phyloP scores from a whole-genome alignment of 2,329 filamentous ascomycete species.

The Aspergillus sclerotialis region DNA sequence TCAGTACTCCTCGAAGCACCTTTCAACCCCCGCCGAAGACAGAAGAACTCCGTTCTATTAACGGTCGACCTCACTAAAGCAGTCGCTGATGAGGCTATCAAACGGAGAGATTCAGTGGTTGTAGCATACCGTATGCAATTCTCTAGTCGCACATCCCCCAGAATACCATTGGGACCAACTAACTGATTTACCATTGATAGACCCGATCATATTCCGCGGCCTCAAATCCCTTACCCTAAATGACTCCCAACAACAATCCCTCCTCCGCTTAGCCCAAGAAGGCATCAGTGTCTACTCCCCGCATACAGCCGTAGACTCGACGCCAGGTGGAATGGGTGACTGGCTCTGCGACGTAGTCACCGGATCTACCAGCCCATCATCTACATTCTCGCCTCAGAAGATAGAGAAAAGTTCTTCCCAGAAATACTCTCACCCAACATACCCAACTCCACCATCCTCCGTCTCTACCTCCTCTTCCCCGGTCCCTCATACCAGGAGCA shows the following conservation, averaged over 20 bases:
- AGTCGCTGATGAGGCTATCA: conserved; percentile 85
- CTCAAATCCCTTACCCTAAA: conserved; percentile 80
- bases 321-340: conserved; percentile 76
- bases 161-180: background rate
- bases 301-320: conserved; percentile 89
- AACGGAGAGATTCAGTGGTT: conserved; percentile 66
- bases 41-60: conserved; percentile 64
- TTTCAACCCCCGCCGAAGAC: conserved; percentile 48
- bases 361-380: conserved; percentile 31
- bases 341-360: conserved; percentile 88
- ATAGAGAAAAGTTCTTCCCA: conserved; percentile 16
- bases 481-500: conserved; percentile 46
- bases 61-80: conserved; percentile 86
- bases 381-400: conserved; percentile 1
- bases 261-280: conserved; percentile 73
- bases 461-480: conserved; percentile 24
- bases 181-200: conserved; percentile 42
- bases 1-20: conserved; percentile 64
- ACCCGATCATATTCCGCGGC: conserved; percentile 93
- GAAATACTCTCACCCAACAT: conserved; percentile 35
- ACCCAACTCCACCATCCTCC: conserved; percentile 24
- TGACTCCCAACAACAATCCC: conserved; percentile 78
- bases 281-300: conserved; percentile 94
- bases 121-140: conserved; percentile 71
- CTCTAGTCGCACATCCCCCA: background rate